A percentile compares a stretch with the other conserved stretches of the same genome.
These are phyloP conservation scores for Stemphylium lycopersici DNA, from an alignment of 2,329 filamentous ascomycete species.

Conservation along the genomic window DNA sequence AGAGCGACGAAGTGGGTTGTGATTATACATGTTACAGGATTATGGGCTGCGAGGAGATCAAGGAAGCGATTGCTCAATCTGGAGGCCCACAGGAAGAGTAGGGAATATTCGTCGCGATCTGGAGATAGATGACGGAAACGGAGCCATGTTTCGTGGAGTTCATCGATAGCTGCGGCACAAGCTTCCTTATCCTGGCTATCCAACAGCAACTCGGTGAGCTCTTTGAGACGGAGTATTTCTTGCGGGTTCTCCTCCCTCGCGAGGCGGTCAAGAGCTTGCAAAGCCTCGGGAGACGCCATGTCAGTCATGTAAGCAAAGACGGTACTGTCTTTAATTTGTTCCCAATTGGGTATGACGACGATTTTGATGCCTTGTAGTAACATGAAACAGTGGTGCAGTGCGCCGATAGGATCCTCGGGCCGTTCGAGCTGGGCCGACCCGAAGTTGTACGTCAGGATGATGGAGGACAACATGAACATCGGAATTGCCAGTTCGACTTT, in stretches of 20 bases:
- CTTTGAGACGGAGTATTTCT: conserved; percentile 31
- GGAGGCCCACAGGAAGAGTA: conserved; percentile 37
- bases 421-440: conserved; percentile 33
- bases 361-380: conserved; percentile 35
- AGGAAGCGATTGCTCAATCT: conserved; percentile 30
- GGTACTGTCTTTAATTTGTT: conserved; percentile 24
- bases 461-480: conserved; percentile 39
- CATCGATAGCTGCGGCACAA: conserved; percentile 29
- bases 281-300: conserved; percentile 12
- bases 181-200: conserved; percentile 27
- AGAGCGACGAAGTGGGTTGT: conserved; percentile 36
- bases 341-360: conserved; percentile 33
- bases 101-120: conserved; percentile 29
- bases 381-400: conserved; percentile 39
- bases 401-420: conserved; percentile 36
- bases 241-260: conserved; percentile 20
- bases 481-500: conserved; percentile 28
- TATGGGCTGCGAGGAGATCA: conserved; percentile 32
- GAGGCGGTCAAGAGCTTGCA: conserved; percentile 19
- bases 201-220: conserved; percentile 30
- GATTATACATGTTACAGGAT: conserved; percentile 39
- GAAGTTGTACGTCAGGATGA: conserved; percentile 40
- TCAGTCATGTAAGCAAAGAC: conserved; percentile 24
- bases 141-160: conserved; percentile 30
- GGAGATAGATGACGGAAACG: conserved; percentile 23